Base-by-base conservation (phyloP, 345 rosid species). In the Salix udensis region DNA sequence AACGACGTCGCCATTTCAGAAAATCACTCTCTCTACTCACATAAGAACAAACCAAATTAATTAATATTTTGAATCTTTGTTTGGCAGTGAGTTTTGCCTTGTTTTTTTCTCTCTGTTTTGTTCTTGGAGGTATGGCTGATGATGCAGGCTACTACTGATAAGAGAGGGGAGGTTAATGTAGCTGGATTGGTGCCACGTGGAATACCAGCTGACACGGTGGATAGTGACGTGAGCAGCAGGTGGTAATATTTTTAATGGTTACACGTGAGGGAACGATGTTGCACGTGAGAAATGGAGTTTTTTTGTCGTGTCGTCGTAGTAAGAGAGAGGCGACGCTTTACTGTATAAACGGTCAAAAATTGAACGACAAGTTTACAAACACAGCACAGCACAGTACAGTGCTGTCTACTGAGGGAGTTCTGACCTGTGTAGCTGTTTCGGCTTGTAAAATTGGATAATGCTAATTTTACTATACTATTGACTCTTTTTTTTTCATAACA, bases 1-100 rank as follows among this genome's bases (percentile, higher is more conserved):
- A 88, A 84, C 78, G 97, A 90, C 89, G 89, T 88, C 84, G 97
- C 90, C 98, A 92, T 91, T 85, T 80, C 44, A 19, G 15, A 10
- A 46, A 46, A 5, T 55, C 36, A 61, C 70, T 46, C 55, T 44
- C 31, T 68, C 61, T 15, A 14, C 16, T 46, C 52, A 46, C 52
- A 46, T 46, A 46, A 12, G 14, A 46, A 46, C 1, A 12, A 1
- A 14, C 37, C 0, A 42, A 2, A 11, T 42, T 2, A 39, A 39
- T 1, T 11, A 2, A 2, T 37, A 19, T 34, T 68, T 37, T 23
- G 6, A 34, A 28, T 50, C 61, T 67, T 44, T 65, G 9, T 21
- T 34, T 34, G 42, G 14, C 16, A 16, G 24, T 70, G 37, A 48
- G 71, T 24, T 48, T 36, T 23, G 46, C 46, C 44, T 37, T 68